Evolutionary conservation across 2,329 filamentous ascomycete genomes (phyloP).

Genomic region (Alternaria novae-zelandiae): DNA sequence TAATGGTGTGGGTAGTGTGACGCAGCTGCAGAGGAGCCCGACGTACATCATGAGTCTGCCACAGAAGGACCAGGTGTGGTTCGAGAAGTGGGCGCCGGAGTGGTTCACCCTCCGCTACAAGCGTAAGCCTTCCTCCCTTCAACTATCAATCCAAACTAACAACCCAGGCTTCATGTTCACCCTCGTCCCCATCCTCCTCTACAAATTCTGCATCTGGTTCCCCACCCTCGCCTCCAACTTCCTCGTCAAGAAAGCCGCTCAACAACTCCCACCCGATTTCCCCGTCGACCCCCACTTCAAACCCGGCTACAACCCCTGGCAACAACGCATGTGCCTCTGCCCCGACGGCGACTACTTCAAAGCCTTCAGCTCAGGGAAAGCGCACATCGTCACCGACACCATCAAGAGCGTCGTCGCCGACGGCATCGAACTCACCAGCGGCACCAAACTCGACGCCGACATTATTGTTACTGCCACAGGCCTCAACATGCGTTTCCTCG

Average conservation of each 20-base stretch:
- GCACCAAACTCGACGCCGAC: conserved; percentile 61
- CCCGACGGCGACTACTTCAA: conserved; percentile 66
- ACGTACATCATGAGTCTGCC: conserved; percentile 64
- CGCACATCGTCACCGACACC: conserved; percentile 61
- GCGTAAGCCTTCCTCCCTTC: conserved; percentile 42
- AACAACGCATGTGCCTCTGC: conserved; percentile 78
- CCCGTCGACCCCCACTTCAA: conserved; percentile 55
- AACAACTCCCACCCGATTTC: conserved; percentile 58
- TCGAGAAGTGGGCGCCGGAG: conserved; percentile 53
- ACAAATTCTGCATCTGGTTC: conserved; percentile 60
- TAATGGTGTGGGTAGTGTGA: conserved; percentile 68
- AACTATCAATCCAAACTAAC: background rate
- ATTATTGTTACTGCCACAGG: conserved; percentile 72
- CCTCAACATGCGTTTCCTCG: conserved; percentile 62
- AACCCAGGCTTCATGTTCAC: conserved; percentile 55
- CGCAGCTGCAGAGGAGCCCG: conserved; percentile 82
- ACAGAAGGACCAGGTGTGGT: conserved; percentile 47
- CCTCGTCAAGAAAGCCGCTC: conserved; percentile 55
- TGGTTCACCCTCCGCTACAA: conserved; percentile 56
- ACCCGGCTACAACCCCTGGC: conserved; percentile 61
- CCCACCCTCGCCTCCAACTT: conserved; percentile 58
- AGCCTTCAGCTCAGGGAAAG: conserved; percentile 57
- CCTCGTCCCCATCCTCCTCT: conserved; percentile 56
- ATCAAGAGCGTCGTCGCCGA: conserved; percentile 59
- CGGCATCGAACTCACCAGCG: conserved; percentile 57